Evolutionary conservation across 345 rosid species (phyloP).

Genomic region (Sapria himalayana): DNA sequence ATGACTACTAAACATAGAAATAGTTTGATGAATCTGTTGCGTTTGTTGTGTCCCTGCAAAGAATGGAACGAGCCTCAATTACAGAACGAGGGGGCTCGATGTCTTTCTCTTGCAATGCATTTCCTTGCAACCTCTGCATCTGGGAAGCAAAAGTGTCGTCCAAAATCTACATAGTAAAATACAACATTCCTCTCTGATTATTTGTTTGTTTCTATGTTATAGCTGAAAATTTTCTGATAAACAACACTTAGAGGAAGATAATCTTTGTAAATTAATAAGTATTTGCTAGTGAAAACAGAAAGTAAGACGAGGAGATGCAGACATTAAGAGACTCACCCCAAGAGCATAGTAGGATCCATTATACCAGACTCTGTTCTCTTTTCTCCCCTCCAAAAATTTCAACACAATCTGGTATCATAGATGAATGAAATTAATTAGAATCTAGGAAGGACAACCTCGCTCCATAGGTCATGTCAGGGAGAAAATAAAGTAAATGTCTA

Average conservation of each 20-base stretch:
- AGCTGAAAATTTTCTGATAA: too few species aligned
- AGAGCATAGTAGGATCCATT: constrained; percentile 84
- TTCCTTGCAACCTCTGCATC: constrained; percentile 79
- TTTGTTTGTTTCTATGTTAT: too few species aligned
- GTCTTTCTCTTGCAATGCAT: constrained; percentile 74
- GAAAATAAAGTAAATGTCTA: too few species aligned
- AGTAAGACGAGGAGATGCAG: background rate
- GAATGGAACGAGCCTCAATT: constrained; percentile 85
- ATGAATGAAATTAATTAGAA: constrained; percentile 1
- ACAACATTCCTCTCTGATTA: too few species aligned
- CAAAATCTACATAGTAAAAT: constrained; percentile 26
- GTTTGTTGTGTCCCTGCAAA: constrained; percentile 58
- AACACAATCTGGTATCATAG: constrained; percentile 29
- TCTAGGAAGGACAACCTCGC: too few species aligned
- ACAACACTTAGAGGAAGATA: too few species aligned
- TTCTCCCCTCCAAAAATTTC: constrained; percentile 88
- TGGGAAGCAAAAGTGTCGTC: constrained; percentile 93
- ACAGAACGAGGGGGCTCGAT: constrained; percentile 81
- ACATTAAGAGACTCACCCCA: constrained; percentile 38
- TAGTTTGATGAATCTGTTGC: constrained; percentile 37
- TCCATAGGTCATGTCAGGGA: too few species aligned
- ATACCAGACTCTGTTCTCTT: constrained; percentile 78
- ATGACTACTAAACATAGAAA: constrained; percentile 30
- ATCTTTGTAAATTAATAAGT: background rate
- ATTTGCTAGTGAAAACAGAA: background rate